phyloP scores from a whole-genome alignment of 495 filamentous ascomycete species.

The Penicillium nucicola region DNA sequence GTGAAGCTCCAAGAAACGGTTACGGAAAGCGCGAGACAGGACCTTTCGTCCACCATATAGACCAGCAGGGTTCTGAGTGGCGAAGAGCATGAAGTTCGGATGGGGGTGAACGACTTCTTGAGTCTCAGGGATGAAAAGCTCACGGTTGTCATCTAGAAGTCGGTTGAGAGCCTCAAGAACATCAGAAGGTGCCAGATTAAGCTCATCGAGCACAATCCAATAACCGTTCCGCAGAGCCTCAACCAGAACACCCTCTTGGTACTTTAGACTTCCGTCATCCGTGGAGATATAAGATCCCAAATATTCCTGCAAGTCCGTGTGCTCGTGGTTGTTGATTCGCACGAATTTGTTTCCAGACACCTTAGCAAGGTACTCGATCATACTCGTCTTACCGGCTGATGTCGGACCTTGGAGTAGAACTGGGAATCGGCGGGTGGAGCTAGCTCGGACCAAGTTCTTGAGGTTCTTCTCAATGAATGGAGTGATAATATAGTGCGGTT shows the following conservation, averaged over 20 bases:
- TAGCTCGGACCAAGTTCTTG: conserved; percentile 87
- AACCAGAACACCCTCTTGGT: conserved; percentile 93
- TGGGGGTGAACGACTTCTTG: conserved; percentile 91
- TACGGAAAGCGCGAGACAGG: conserved; percentile 90
- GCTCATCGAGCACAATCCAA: conserved; percentile 97
- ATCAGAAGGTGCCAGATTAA: conserved; percentile 95
- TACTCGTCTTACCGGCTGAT: conserved; percentile 95
- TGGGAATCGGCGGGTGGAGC: conserved; percentile 86
- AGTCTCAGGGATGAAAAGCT: conserved; percentile 94
- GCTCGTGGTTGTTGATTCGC: conserved; percentile 98
- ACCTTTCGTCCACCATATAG: conserved; percentile 93
- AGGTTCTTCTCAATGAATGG: conserved; percentile 93
- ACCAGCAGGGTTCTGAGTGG: conserved; percentile 97
- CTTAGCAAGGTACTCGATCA: conserved; percentile 97
- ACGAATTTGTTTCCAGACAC: conserved; percentile 95
- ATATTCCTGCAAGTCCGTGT: conserved; percentile 98
- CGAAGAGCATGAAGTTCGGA: conserved; percentile 95
- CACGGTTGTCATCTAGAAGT: conserved; percentile 94
- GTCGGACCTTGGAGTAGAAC: conserved; percentile 97
- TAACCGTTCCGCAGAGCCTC: conserved; percentile 88
- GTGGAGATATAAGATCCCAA: conserved; percentile 90
- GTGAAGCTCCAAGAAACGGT: conserved; percentile 94
- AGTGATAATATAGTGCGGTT: conserved; percentile 92
- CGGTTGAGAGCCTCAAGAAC: conserved; percentile 94
- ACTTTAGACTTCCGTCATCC: conserved; percentile 75